phyloP scores from a whole-genome alignment of 768 basidiomycete species.

The Tylopilus felleus region DNA sequence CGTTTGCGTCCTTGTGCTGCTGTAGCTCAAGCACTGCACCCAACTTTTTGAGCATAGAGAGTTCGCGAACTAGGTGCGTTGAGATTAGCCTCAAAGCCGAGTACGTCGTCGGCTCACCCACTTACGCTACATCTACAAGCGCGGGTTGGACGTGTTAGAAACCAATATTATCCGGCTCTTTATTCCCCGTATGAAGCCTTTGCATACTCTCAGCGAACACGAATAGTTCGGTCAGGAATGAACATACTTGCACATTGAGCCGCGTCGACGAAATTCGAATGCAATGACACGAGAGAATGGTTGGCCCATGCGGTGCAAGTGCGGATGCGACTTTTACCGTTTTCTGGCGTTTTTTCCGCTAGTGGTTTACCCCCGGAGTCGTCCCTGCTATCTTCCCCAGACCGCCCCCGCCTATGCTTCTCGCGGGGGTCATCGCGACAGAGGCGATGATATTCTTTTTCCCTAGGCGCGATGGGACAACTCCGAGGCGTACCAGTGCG shows the following conservation, averaged over 20 bases:
- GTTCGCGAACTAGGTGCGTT: neutral
- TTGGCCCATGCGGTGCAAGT: neutral
- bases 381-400: neutral
- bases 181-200: neutral
- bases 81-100: neutral
- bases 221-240: neutral
- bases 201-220: neutral
- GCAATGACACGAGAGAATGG: neutral
- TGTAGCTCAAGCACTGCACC: neutral
- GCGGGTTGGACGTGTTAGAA: neutral
- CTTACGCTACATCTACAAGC: neutral
- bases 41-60: neutral
- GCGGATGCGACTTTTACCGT: neutral
- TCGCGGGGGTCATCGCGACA: neutral
- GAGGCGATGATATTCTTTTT: neutral
- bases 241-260: neutral
- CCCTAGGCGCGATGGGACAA: accelerated
- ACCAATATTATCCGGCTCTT: neutral
- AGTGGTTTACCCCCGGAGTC: neutral
- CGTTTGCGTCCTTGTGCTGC: neutral
- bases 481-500: neutral
- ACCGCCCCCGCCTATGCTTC: neutral
- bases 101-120: neutral
- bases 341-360: neutral
- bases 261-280: neutral